These are phyloP conservation scores for Neurospora sp. DNA, from an alignment of 495 filamentous ascomycete genomes.

Conservation along the genomic window DNA sequence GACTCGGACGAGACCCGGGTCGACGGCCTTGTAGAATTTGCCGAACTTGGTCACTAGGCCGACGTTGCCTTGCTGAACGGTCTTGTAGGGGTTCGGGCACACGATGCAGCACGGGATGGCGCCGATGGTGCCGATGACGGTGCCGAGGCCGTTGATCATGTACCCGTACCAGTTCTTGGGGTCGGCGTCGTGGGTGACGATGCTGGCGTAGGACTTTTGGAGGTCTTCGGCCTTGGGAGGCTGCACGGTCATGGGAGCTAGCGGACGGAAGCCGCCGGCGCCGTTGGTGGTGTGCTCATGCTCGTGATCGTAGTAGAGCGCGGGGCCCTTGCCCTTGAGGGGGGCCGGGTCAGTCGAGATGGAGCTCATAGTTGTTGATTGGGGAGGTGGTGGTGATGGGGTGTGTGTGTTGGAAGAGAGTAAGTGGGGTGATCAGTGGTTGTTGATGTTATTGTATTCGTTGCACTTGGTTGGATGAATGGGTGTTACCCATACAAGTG, in stretches of 20 bases:
- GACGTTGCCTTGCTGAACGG: constrained; percentile 85
- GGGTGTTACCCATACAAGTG: neutral
- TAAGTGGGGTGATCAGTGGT: neutral
- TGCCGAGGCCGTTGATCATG: constrained; percentile 74
- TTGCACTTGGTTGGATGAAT: neutral
- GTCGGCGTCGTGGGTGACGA: constrained; percentile 61
- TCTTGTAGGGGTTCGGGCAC: constrained; percentile 96
- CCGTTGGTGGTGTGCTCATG: neutral
- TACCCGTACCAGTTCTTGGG: constrained; percentile 83
- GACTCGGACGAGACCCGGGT: constrained; percentile 94
- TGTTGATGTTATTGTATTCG: neutral
- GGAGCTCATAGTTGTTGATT: neutral
- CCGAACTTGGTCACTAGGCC: constrained; percentile 94
- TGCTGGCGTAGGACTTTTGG: constrained; percentile 77
- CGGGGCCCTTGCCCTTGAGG: constrained; percentile 18
- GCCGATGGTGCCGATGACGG: constrained; percentile 67
- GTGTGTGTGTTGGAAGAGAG: neutral
- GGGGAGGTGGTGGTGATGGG: neutral
- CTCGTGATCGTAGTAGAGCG: neutral
- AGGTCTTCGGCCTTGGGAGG: constrained; percentile 75
- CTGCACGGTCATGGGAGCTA: constrained; percentile 60
- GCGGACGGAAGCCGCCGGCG: constrained; percentile 31
- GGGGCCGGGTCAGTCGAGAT: constrained; percentile 1
- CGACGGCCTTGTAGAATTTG: constrained; percentile 91
- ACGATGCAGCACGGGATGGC: constrained; percentile 87